Base-by-base conservation (phyloP, 495 filamentous ascomycete genomes). In the Tuber aestivum region DNA sequence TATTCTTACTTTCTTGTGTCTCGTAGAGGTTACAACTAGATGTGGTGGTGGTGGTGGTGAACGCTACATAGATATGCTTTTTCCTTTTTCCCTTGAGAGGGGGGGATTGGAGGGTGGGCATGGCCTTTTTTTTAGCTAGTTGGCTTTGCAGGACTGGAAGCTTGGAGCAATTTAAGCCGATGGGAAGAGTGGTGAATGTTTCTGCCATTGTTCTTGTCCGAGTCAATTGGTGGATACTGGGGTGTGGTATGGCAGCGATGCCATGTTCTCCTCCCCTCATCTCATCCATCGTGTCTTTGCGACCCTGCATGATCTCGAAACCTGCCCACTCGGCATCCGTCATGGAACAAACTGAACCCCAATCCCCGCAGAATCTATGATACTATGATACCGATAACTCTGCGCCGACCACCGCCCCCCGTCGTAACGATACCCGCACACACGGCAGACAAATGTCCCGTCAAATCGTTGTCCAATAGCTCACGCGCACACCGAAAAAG, bases 381-480 rank as follows among this genome's bases (percentile, higher is more conserved):
- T n/a, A n/a, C n/a, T n/a, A n/a, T n/a, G n/a, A n/a, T n/a, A n/a
- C n/a, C n/a, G n/a, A n/a, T n/a, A n/a, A n/a, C n/a, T n/a, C n/a
- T n/a, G n/a, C 44, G 6, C 44, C 21, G 44, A 45, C 44, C 18
- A 45, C 18, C 44, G 4, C 41, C 9, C 41, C 3, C 41, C 41
- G 41, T 12, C 8, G 41, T 10, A n/a, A n/a, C n/a, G n/a, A 12
- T 41, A 41, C 41, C 8, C 41, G 8, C 1, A 41, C 41, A 35
- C 1, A 37, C 0, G 48, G 44, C n/a, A 61, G 71, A 61, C 45
- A 41, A 69, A 81, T 82, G 79, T 82, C 78, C 74, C 80, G 79
- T 41, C 76, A 72, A 80, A 69, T 80, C 74, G 79, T 80, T 80
- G 79, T 80, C 77, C 79, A 80, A 73, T 70, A 79, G 75, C 74